Base-by-base conservation (phyloP, 2,329 filamentous ascomycete species). In the Alternaria angustiovoidea region DNA sequence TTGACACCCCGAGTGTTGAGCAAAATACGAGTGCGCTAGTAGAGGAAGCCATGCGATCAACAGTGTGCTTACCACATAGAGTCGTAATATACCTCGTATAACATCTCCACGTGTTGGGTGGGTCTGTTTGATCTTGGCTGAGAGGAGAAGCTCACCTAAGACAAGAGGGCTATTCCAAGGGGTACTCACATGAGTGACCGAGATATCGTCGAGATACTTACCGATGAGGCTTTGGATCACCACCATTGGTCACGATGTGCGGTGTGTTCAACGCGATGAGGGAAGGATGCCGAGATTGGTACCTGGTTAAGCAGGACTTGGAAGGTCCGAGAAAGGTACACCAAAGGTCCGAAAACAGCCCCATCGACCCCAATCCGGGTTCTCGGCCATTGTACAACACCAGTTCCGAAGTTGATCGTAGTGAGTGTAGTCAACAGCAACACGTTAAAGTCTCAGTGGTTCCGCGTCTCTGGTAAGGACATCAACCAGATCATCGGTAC, bases 241-340 rank as follows among this genome's bases (percentile, higher is more conserved):
- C 46, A n/a, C 46, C 1, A 6, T 36, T 49, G 2, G 2, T 49
- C 16, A 4, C 20, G 4, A n/a, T 49, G 20, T 49, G 20, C 20
- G 32, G 46, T 49, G 46, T 26, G 46, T 49, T 14, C 14, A 36
- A 26, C 20, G 20, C 14, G 9, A 48, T 36, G 46, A 24, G 46
- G 46, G 46, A 49, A 49, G 46, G 14, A 49, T 34, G 46, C 46
- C 46, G 46, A 49, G 46, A 49, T 49, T 36, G 46, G 46, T 49
- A 49, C 32, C 32, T 36, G n/a, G 46, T 36, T n/a, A 32, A 36
- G 46, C 20, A 49, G 14, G 46, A 9, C 16, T 16, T 49, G 34
- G 14, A 16, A 49, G 46, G 30, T 49, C 46, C 46, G 46, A 49
- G 36, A 36, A 14, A 49, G 46, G 34, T 22, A 36, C 30, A 36